Conservation (phyloP, 305 asterid species). For the Salvia sclarea region DNA sequence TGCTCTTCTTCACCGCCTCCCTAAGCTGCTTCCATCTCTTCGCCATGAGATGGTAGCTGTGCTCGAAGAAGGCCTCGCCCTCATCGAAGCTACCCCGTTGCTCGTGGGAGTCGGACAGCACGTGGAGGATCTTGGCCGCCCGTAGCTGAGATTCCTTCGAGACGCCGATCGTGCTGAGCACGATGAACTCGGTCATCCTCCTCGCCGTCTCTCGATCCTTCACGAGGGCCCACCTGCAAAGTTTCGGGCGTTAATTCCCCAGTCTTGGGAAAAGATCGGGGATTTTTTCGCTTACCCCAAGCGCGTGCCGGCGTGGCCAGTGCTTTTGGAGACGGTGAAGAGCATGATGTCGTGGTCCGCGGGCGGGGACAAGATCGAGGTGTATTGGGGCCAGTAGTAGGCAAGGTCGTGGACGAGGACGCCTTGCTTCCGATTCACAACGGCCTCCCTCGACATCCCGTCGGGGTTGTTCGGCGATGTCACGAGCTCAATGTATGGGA, state of each 20-base stretch:
- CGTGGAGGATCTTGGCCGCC: conserved; percentile 73
- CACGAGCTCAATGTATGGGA: conserved; percentile 81
- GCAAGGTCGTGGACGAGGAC: conserved; percentile 78
- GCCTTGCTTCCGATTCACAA: conserved; percentile 59
- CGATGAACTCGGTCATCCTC: conserved; percentile 75
- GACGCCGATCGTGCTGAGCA: conserved; percentile 78
- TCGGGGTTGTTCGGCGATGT: conserved; percentile 96
- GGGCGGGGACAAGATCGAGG: conserved; percentile 64
- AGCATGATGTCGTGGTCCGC: conserved; percentile 88
- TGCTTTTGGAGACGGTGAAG: conserved; percentile 88
- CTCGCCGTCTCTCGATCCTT: conserved; percentile 68
- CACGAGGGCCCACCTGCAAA: conserved; percentile 84
- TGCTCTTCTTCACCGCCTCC: conserved; percentile 50
- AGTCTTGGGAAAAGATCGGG: too few relatives aligned
- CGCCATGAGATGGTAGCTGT: conserved; percentile 49
- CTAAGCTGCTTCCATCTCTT: conserved; percentile 75
- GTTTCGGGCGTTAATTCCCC: not conserved
- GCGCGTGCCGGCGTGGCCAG: conserved; percentile 92
- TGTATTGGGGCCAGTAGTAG: conserved; percentile 93
- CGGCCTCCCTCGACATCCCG: conserved; percentile 66
- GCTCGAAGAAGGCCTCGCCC: conserved; percentile 58
- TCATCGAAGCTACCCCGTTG: conserved; percentile 34
- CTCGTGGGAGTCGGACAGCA: conserved; percentile 55
- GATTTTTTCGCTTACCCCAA: conserved; percentile 64
- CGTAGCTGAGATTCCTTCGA: conserved; percentile 91